Conservation (phyloP, 192 early-diverging fungal genomes). For the Funneliformis mosseae region DNA sequence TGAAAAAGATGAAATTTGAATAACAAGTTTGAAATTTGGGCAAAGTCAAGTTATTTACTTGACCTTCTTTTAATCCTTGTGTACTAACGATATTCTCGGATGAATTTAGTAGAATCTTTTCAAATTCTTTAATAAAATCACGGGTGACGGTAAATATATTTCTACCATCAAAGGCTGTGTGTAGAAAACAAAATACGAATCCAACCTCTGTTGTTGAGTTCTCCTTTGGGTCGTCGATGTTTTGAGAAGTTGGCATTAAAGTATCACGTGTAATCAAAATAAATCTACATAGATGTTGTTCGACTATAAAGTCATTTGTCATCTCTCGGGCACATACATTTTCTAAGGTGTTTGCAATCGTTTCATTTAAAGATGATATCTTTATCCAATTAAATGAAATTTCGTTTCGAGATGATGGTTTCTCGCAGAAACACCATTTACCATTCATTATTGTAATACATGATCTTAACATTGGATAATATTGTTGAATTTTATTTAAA, state of each 20-base stretch:
- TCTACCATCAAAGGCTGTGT: neutral
- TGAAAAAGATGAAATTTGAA: neutral
- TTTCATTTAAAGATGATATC: neutral
- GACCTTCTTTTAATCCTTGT: neutral
- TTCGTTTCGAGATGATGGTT: neutral
- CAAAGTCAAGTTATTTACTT: neutral
- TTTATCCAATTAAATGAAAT: neutral
- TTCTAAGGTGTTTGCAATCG: neutral
- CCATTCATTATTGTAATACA: neutral
- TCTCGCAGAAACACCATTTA: neutral
- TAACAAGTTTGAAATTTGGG: neutral
- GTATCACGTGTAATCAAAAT: neutral
- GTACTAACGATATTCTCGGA: neutral
- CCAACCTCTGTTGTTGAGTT: neutral
- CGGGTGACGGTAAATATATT: neutral
- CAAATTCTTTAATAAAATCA: neutral
- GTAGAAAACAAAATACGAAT: neutral
- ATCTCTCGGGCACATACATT: neutral
- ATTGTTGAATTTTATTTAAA: neutral
- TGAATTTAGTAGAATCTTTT: neutral
- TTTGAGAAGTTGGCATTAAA: neutral
- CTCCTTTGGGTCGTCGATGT: neutral
- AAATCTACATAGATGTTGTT: neutral
- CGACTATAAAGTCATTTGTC: neutral
- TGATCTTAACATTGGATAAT: neutral